Evolutionary conservation across 2,329 filamentous ascomycete species (phyloP), one percentile per base, ranked within the genome.

Genomic region (Fusarium sp.): DNA sequence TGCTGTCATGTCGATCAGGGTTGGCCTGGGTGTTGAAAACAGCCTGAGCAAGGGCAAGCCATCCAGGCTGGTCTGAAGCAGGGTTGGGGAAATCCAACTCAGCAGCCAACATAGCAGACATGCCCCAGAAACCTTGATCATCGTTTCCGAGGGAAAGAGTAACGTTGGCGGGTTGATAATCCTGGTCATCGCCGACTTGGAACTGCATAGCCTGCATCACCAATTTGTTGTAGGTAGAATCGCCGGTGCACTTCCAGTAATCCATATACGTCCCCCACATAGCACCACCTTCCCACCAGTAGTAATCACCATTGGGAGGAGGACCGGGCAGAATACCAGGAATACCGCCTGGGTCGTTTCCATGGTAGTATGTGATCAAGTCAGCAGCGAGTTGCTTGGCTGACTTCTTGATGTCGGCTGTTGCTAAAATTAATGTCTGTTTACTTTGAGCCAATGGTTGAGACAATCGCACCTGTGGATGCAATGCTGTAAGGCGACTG

Each of bases 221-320:
- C 30, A 86, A 78, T 23, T 84, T 76, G 74, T 90, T 90, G 79
- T 90, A 90, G 26, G 84, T 84, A 0, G 78, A 75, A 77, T 91
- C 89, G 59, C 87, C 88, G 2, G 89, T 91, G 63, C 86, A 85
- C 68, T 86, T 85, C 88, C 88, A 91, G 77, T 91, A 91, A 78
- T 91, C 88, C 64, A 92, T 85, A 69, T 90, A 77, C 3, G 87
- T 86, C 74, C 88, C 86, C 82, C 90, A 90, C 82, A 92, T 83
- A 42, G 87, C 86, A 67, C 88, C 86, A 18, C 85, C 87, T 78
- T 91, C 89, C 90, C 89, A 92, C 89, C 89, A 92, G 82, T 91
- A 91, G 76, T 88, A 89, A 48, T 81, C 80, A 27, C 83, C 84
- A 23, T 65, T 75, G 7, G 83, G 81, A 11, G 84, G 84, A 45